Base-by-base conservation (phyloP, 2,329 filamentous ascomycete genomes). In the Zalaria obscura region DNA sequence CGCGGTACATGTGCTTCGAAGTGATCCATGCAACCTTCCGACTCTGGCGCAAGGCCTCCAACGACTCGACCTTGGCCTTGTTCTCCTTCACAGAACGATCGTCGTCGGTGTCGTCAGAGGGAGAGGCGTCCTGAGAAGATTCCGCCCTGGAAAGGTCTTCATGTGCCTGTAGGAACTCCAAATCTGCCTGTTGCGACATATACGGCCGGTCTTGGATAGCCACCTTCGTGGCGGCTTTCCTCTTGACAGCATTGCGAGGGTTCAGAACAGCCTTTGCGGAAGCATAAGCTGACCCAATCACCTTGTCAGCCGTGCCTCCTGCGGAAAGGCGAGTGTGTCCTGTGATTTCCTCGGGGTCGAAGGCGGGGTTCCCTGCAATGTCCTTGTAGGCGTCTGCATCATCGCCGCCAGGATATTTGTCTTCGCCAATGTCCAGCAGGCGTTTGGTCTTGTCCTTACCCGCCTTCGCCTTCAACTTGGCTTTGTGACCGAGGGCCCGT, bases 1-100 rank as follows among this genome's bases (percentile, higher is more conserved):
- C 63, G n/a, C 58, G 49, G 26, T 56, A 52, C 18, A 65, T 54
- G 49, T 63, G 59, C 38, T 58, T 52, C 32, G 55, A 52, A 11
- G 60, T 58, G 3, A 56, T 59, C 60, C 61, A 64, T 10, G 59
- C 61, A 25, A 57, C 57, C 27, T 54, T 54, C 34, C 61, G 50
- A 43, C 57, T 59, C 42, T 61, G 54, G 11, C 59, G 52, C 26
- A 58, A 50, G 6, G 48, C 48, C 44, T 64, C 55, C 10, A 65
- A 43, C 25, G 52, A 45, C 8, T 56, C 42, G 8, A 64, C 43
- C 25, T 40, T 41, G 25, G 47, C 38, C 27, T 45, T 32, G 5
- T 41, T 41, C 18, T 45, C 37, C 31, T 46, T 36, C 2, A 45
- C 41, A 9, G 42, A 33, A 2, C 47, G 35, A 7, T 44, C 41